Evolutionary conservation across 352 stramenopile species (phyloP), one percentile per base, ranked within the genome.

Genomic region (Pythium pectinolyticum): DNA sequence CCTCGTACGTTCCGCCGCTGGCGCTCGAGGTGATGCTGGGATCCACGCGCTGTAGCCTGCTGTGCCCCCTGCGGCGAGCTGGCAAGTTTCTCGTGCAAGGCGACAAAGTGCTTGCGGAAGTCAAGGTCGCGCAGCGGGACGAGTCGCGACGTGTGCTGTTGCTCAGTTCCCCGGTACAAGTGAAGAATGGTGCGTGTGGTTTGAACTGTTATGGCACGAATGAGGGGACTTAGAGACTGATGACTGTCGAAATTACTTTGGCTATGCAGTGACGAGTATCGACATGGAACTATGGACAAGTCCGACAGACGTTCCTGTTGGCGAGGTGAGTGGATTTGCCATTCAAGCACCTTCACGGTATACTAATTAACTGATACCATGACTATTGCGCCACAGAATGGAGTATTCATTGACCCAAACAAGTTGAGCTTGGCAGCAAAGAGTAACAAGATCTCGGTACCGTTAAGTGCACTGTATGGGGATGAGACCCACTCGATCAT

Each of bases 61-160:
- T 96, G 22, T 96, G 88, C 24, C 88, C 88, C 9, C 63, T 96
- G 8, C 88, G 88, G 35, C 76, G 88, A 27, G 88, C 88, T 7
- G 88, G 88, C 31, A 95, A 95, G 46, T 96, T 96, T 51, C 72
- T 96, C 24, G 91, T 96, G 55, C 85, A 93, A 66, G 85, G 88
- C 1, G 88, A 94, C 45, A 85, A 88, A 27, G 79, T 96, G 15
- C 62, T 95, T 14, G 88, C 82, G 3, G 88, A 96, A 72, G 88
- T 95, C 17, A 96, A 96, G 55, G 88, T 96, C 22, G 88, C 88
- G 4, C 88, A 95, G 47, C 72, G 88, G 35, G 88, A 95, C 51
- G 86, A 96, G 50, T 92, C 82, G 31, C 83, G 86, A 20, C 83
- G 88, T 25, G 88, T 96, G 5, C 57, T 96, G 34, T 61, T 94